A percentile compares a stretch with the other conserved stretches of the same genome.
These are phyloP conservation scores for Pseudogymnoascus verrucosus DNA, from an alignment of 2,329 filamentous ascomycete species.

Conservation along the genomic window DNA sequence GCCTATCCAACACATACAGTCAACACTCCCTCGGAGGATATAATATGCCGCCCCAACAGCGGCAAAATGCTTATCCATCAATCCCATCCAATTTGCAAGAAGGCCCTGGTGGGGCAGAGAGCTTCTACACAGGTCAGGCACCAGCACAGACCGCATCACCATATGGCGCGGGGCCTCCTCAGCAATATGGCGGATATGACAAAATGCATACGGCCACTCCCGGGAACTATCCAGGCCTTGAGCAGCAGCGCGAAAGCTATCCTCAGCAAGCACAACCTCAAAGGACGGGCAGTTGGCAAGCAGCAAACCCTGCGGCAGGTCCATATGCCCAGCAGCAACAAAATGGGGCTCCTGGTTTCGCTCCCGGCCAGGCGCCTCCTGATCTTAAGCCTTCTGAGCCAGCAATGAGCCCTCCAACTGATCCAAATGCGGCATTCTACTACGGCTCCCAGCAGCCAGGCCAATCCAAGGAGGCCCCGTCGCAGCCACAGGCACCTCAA, in stretches of 20 bases:
- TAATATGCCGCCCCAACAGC: slow-evolving; percentile 41
- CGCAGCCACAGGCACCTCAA: slow-evolving; percentile 8
- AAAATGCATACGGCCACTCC: slow-evolving; percentile 20
- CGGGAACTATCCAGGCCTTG: slow-evolving; percentile 18
- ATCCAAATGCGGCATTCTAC: slow-evolving; percentile 52
- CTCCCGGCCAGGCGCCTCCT: slow-evolving; percentile 29
- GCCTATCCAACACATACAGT: slow-evolving; percentile 84
- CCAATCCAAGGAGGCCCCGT: background rate
- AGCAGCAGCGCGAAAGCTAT: slow-evolving; percentile 30
- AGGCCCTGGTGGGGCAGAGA: slow-evolving; percentile 55
- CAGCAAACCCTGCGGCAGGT: slow-evolving; percentile 18
- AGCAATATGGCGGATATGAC: slow-evolving; percentile 33
- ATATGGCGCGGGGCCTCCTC: slow-evolving; percentile 41
- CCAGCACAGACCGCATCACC: slow-evolving; percentile 33
- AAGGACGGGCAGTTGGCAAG: slow-evolving; percentile 44
- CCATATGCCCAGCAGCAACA: slow-evolving; percentile 23
- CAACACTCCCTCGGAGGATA: slow-evolving; percentile 68
- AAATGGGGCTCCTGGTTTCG: slow-evolving; percentile 14
- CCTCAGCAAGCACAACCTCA: slow-evolving; percentile 38
- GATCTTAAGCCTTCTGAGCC: slow-evolving; percentile 29
- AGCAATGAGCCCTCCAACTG: slow-evolving; percentile 32
- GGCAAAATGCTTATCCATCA: slow-evolving; percentile 61
- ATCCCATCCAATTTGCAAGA: slow-evolving; percentile 48
- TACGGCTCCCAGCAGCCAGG: slow-evolving; percentile 33
- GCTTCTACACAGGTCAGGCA: slow-evolving; percentile 68